Evolutionary conservation across 768 basidiomycete species (phyloP), one percentile per base, ranked within the genome.

Genomic region (Agrocybe chaxingu): DNA sequence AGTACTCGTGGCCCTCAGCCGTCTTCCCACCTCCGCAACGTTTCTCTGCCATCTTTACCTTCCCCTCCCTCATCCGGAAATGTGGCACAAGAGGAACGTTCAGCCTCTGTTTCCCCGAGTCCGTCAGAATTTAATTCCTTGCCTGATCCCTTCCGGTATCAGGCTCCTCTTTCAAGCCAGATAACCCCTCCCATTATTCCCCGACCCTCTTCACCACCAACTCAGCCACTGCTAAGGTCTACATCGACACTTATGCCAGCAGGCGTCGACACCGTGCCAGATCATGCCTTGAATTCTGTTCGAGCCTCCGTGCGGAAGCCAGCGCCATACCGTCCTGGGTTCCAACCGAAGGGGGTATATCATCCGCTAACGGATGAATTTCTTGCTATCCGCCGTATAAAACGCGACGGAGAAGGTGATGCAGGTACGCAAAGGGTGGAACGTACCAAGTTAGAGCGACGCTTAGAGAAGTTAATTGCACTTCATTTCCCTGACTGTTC

Each of bases 301-400:
- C 48, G 37, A 29, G 37, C 48, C 8, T 13, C 51, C 12, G 52
- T 49, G 31, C 34, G 56, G 16, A 57, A 55, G 52, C 52, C 68
- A 4, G 82, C 85, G 0, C 88, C 86, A 1, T 98, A 98, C 64
- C 84, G 87, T 41, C 84, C 91, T 2, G 92, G 93, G 1, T 99
- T 98, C 64, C 96, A 99, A 64, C 96, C 96, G 4, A 87, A 79
- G 59, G 95, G 95, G 4, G 81, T 93, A 4, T 86, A 82, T 63
- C 72, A 85, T 9, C 83, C 78, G 4, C 80, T 87, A 34, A 97
- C 94, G 6, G 92, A 91, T 48, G 89, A 92, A 47, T 98, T 92
- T 59, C 50, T 84, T 50, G 76, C 77, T 3, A 56, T 73, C 8
- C 73, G 78, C 37, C 66, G 66, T 45, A 18, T 53, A 11, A 71